phyloP scores from a whole-genome alignment of 768 basidiomycete genomes.

The Mycena albidolilacea region DNA sequence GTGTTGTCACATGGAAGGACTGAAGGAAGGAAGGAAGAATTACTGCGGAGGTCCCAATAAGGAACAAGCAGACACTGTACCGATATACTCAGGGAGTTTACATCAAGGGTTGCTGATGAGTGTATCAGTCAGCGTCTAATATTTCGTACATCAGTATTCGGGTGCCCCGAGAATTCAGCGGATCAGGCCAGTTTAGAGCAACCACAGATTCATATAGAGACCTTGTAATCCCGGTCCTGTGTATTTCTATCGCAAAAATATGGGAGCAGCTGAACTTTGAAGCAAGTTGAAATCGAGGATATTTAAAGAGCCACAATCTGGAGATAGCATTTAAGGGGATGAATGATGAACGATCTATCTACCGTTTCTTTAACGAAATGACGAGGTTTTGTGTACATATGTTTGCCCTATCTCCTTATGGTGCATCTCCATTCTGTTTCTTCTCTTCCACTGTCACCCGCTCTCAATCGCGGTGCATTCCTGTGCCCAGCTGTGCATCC shows the following conservation, averaged over 20 bases:
- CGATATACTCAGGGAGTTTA: not conserved
- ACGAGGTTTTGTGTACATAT: no score
- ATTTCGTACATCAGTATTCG: not conserved
- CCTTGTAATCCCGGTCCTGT: not conserved
- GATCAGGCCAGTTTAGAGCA: not conserved
- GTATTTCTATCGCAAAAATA: not conserved
- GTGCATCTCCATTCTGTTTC: no score
- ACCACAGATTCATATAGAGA: not conserved
- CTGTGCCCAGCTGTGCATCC: no score
- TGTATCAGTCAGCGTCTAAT: not conserved
- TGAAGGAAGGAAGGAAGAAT: no score
- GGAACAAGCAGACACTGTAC: no score
- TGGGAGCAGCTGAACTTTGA: not conserved
- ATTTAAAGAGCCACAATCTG: not conserved
- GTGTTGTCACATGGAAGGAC: no score
- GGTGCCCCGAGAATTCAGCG: not conserved
- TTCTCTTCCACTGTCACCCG: no score
- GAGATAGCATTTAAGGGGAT: not conserved
- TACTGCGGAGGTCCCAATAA: no score
- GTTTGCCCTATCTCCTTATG: no score
- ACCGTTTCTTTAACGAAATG: no score
- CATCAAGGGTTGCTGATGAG: not conserved
- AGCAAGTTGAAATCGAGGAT: not conserved
- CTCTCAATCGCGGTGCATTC: no score
- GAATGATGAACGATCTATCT: no score